phyloP scores from a whole-genome alignment of 345 rosid genomes.

The Aurinia saxatilis region DNA sequence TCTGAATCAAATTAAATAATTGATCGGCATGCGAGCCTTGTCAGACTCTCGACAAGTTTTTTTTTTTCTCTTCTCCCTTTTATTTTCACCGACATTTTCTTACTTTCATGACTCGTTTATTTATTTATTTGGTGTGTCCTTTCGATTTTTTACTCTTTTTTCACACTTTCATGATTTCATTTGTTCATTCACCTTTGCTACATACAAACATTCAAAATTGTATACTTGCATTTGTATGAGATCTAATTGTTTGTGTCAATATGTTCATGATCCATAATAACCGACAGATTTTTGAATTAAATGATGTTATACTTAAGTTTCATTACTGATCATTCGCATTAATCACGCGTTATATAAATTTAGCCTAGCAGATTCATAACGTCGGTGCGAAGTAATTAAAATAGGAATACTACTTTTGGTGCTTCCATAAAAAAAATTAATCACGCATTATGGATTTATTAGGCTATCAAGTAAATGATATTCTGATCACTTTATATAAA shows the following conservation, averaged over 20 bases:
- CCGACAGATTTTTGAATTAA: background rate
- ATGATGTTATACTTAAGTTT: no score
- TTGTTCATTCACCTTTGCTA: background rate
- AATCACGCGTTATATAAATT: no score
- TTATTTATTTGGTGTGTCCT: background rate
- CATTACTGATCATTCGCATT: background rate
- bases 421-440: background rate
- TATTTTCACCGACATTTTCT: constrained; percentile 30
- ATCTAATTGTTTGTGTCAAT: no score
- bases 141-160: background rate
- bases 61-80: constrained; percentile 24
- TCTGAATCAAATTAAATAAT: constrained; percentile 14
- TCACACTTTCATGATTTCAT: constrained; percentile 6
- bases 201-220: background rate
- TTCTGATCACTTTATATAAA: background rate
- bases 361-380: constrained; percentile 7
- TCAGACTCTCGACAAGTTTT: constrained; percentile 25
- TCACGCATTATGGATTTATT: background rate
- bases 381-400: constrained; percentile 8
- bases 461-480: constrained; percentile 1
- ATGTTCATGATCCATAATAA: no score
- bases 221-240: background rate
- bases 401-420: background rate
- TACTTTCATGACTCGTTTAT: constrained; percentile 10
- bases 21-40: constrained; percentile 26